Conservation (phyloP, 371 early-diverging fungal species). For the Mortierella sp. region DNA sequence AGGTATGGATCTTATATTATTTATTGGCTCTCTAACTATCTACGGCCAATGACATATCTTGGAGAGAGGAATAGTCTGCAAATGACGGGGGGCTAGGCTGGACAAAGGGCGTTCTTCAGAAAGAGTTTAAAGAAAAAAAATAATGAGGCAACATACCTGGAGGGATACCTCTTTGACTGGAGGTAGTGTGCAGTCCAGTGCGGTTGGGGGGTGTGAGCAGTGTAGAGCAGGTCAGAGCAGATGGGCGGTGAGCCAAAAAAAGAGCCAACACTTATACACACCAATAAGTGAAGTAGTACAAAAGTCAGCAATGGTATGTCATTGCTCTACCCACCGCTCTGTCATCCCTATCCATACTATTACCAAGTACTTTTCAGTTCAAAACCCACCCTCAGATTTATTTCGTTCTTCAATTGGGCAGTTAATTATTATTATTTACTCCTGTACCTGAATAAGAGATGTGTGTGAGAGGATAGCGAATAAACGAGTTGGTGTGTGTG, state of each 20-base stretch:
- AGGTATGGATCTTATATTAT: constrained; percentile 59
- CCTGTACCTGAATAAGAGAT: background rate
- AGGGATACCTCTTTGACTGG: background rate
- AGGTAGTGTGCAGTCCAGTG: background rate
- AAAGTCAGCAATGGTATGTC: constrained; percentile 2
- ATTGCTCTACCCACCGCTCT: background rate
- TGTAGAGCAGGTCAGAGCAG: constrained; percentile 9
- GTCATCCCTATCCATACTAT: background rate
- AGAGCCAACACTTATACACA: constrained; percentile 9
- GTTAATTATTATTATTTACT: background rate
- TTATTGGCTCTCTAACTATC: background rate
- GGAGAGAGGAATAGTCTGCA: background rate
- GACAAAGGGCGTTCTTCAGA: background rate
- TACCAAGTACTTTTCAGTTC: background rate
- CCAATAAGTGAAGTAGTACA: background rate
- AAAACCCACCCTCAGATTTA: too few relatives aligned
- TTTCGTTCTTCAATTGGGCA: background rate
- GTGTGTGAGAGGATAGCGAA: background rate
- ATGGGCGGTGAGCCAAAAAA: background rate
- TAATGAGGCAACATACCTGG: background rate
- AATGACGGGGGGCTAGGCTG: background rate
- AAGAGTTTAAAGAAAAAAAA: background rate
- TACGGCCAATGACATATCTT: too few relatives aligned
- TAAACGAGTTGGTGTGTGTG: background rate
- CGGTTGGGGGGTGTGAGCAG: constrained; percentile 8